Base-by-base conservation (phyloP, 495 filamentous ascomycete species). In the Poronia punctata region DNA sequence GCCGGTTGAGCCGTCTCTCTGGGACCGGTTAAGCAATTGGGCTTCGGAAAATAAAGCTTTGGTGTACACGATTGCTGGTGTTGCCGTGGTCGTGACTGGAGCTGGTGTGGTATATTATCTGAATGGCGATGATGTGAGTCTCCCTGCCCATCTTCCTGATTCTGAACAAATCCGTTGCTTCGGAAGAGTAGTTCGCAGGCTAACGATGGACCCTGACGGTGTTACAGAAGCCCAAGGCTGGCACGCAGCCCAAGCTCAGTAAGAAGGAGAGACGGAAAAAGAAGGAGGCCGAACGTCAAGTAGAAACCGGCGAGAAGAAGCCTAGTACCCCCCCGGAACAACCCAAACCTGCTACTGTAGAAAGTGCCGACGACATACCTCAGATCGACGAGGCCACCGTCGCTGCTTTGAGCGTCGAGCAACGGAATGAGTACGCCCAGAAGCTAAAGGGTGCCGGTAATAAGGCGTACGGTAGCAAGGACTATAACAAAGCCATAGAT, bases 401-500 rank as follows among this genome's bases (percentile, higher is more conserved):
- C 35, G 75, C 61, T 14, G 56, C 65, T 12, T 66, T 97, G 23
- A 78, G 83, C 7, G 78, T 78, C 29, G 74, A 86, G 62, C 79
- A 84, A 59, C 74, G 87, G 17, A 86, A 90, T 61, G 79, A 87
- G 12, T 89, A 83, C 56, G 86, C 92, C 20, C 78, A 77, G 35
- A 92, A 90, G 68, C 71, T 99, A 38, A 99, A 99, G 71, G 83
- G 81, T 39, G 86, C 86, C 32, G 92, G 92, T 49, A 99, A 99
- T 72, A 93, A 89, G 67, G 90, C 92, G 7, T 99, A 96, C 59
- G 86, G 86, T 21, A 74, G 72, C 30, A 96, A 96, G 67, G 84
- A 95, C 49, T 96, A 94, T 61, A 76, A 83, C 55, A 76, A 75
- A 45, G 92, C 92, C 35, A 99, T 97, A 53, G 83, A 88, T 0